Evolutionary conservation across 495 filamentous ascomycete genomes (phyloP).

Genomic region (Xylaria flabelliformis): DNA sequence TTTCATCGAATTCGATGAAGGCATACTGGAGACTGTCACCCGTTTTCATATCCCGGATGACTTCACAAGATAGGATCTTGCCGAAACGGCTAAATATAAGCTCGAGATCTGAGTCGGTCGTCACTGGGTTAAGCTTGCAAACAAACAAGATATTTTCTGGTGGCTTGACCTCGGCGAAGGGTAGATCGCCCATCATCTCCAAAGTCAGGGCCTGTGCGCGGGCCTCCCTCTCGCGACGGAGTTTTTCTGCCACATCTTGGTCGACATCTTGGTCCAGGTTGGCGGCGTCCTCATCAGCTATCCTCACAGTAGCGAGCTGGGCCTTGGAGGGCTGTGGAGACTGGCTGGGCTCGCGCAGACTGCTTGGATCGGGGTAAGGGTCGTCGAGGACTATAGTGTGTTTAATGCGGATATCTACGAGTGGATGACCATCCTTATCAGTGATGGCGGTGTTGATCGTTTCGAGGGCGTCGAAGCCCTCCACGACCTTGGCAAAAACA

Average conservation of each 20-base stretch:
- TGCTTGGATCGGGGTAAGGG: constrained; percentile 79
- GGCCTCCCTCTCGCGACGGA: constrained; percentile 87
- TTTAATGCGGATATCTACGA: constrained; percentile 90
- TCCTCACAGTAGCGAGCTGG: constrained; percentile 88
- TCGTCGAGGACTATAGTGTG: constrained; percentile 91
- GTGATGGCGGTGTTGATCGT: constrained; percentile 91
- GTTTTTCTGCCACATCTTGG: constrained; percentile 80
- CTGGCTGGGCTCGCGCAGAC: constrained; percentile 73
- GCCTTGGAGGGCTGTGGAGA: constrained; percentile 84
- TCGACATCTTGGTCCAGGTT: constrained; percentile 67
- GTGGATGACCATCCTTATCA: constrained; percentile 80
- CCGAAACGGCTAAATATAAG: constrained; percentile 97
- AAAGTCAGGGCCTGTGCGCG: constrained; percentile 92
- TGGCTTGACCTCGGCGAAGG: constrained; percentile 96
- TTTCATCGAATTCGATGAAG: constrained; percentile 95
- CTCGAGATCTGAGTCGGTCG: constrained; percentile 90
- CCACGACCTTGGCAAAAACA: constrained; percentile 93
- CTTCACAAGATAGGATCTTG: constrained; percentile 92
- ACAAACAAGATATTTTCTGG: constrained; percentile 98
- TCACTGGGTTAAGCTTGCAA: constrained; percentile 98
- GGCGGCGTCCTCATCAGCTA: constrained; percentile 77
- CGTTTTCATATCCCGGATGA: constrained; percentile 92
- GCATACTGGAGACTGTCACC: constrained; percentile 96
- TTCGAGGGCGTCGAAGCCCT: constrained; percentile 90
- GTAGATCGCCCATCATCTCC: constrained; percentile 97